Percentiles rank a stretch among this genome's conserved stretches.
Conservation (phyloP, 192 early-diverging fungal species). For the Podila clonocystis region DNA sequence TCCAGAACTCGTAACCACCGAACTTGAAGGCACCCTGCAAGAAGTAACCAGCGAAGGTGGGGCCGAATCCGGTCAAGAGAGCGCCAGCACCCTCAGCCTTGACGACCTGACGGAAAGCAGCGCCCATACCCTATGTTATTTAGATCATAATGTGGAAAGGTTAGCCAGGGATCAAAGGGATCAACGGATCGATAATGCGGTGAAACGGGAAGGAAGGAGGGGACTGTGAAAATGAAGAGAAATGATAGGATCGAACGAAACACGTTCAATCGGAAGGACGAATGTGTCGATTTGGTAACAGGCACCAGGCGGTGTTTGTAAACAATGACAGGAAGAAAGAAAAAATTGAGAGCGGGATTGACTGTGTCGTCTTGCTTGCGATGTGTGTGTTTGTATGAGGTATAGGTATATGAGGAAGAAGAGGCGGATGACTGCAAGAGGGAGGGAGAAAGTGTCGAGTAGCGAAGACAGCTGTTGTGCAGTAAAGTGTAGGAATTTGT, state of each 20-base stretch:
- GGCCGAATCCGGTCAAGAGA: constrained; percentile 75
- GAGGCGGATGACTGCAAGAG: no score
- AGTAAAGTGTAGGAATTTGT: background rate
- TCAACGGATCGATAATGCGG: no score
- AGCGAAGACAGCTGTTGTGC: background rate
- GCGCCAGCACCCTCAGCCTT: constrained; percentile 71
- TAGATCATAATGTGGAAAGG: background rate
- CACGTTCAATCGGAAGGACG: constrained; percentile 5
- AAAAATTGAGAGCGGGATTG: constrained; percentile 1
- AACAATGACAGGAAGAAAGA: background rate
- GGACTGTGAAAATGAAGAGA: background rate
- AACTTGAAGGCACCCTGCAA: constrained; percentile 81
- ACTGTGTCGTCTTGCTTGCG: no score
- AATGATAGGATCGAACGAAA: background rate
- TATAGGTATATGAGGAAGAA: no score
- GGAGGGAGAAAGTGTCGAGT: no score
- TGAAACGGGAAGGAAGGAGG: no score
- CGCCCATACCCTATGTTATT: constrained; percentile 59
- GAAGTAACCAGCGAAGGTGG: constrained; percentile 78
- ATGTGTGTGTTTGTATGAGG: no score
- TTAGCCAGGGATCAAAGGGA: no score
- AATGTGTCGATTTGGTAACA: constrained; percentile 1
- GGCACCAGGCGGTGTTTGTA: constrained; percentile 3
- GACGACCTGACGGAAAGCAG: constrained; percentile 66
- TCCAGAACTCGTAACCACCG: constrained; percentile 80